Evolutionary conservation across 352 stramenopile species (phyloP).

Genomic region (Phytopythium montanum): DNA sequence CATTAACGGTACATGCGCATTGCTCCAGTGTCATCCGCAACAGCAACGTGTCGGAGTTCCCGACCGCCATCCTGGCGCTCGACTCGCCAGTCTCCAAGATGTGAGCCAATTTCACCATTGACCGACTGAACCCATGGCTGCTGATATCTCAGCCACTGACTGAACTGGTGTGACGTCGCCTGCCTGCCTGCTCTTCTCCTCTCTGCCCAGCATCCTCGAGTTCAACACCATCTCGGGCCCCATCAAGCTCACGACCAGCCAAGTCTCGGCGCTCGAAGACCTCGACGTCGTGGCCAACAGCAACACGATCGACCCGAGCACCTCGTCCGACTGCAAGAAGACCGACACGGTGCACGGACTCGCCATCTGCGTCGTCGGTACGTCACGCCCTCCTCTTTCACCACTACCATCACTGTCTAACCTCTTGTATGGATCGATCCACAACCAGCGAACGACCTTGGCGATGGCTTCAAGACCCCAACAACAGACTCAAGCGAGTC

Average conservation of each 20-base stretch:
- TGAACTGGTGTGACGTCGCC: too few species aligned
- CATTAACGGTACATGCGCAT: too few species aligned
- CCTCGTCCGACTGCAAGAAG: constrained; percentile 21
- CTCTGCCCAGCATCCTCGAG: constrained; percentile 27
- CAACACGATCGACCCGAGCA: constrained; percentile 23
- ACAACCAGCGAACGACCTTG: neutral
- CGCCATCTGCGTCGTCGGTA: constrained; percentile 27
- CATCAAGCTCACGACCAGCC: constrained; percentile 27
- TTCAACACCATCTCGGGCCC: constrained; percentile 30
- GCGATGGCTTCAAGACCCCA: neutral
- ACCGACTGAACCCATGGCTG: too few species aligned
- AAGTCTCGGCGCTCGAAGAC: constrained; percentile 22
- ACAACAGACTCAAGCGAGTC: neutral
- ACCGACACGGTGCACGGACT: constrained; percentile 21
- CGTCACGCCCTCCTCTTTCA: neutral
- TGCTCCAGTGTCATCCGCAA: constrained; percentile 27
- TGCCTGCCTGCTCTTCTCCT: neutral
- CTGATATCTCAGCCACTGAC: neutral
- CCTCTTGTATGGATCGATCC: neutral
- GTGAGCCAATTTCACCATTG: constrained; percentile 23
- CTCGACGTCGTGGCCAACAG: constrained; percentile 29
- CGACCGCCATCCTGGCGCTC: constrained; percentile 30
- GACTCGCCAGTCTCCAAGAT: constrained; percentile 22
- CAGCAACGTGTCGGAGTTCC: constrained; percentile 41
- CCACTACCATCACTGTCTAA: neutral